Conservation (phyloP, 1,284 basidiomycete genomes). For the Ceratobasidium theobromae region DNA sequence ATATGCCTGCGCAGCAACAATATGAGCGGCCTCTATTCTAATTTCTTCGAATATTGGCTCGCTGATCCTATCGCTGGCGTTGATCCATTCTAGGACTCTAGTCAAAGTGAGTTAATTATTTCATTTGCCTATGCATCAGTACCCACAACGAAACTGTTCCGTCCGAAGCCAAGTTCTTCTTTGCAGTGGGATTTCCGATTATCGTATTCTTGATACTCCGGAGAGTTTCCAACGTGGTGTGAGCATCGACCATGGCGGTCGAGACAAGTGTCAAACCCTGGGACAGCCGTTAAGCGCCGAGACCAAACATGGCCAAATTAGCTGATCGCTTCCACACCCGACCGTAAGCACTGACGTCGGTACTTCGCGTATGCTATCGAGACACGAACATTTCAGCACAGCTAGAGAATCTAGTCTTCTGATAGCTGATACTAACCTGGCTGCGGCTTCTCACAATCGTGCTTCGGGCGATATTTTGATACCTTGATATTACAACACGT, state of each 20-base stretch:
- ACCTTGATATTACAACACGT: neutral
- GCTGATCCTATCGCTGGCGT: neutral
- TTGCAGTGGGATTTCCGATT: slow-evolving; percentile 13
- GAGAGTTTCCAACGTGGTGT: slow-evolving; percentile 19
- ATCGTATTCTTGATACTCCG: slow-evolving; percentile 18
- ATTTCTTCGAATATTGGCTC: slow-evolving; percentile 21
- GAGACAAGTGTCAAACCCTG: neutral
- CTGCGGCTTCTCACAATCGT: neutral
- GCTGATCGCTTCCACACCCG: neutral
- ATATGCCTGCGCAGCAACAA: slow-evolving; percentile 23
- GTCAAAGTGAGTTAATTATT: neutral
- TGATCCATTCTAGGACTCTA: slow-evolving; percentile 23
- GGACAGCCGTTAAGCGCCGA: neutral
- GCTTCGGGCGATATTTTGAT: neutral
- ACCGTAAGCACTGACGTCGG: neutral
- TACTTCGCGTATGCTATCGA: neutral
- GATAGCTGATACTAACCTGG: too few species aligned
- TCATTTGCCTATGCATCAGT: too few species aligned
- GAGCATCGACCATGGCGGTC: slow-evolving; percentile 26
- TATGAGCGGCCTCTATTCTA: slow-evolving; percentile 20
- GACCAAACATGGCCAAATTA: neutral
- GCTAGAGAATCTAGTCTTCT: too few species aligned
- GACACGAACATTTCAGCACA: neutral
- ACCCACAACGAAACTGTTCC: slow-evolving; percentile 14
- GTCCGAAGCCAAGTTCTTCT: slow-evolving; percentile 11